These are phyloP conservation scores for Daldinia sp. DNA, from an alignment of 2,329 filamentous ascomycete species.

Conservation along the genomic window DNA sequence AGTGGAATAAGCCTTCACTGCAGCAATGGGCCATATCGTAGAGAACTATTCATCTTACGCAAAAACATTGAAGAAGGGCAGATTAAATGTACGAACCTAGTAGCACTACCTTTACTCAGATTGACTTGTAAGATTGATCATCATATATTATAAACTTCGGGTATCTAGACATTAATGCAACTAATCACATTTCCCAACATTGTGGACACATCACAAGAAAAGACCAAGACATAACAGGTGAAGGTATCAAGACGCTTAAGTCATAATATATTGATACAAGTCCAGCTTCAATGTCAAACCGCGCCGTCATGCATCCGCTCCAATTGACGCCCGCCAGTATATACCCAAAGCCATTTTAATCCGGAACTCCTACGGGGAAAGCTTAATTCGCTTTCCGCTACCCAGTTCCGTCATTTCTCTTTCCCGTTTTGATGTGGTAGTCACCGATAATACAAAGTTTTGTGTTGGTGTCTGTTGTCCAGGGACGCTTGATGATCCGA, in stretches of 20 bases:
- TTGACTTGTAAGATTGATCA: neutral
- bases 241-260: slow-evolving; percentile 30
- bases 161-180: neutral
- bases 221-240: neutral
- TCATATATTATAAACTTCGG: neutral
- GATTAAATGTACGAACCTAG: neutral
- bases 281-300: slow-evolving; percentile 36
- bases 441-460: slow-evolving; percentile 46
- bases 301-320: slow-evolving; percentile 32
- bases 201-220: slow-evolving; percentile 2
- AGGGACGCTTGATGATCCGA: slow-evolving; percentile 48
- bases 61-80: neutral
- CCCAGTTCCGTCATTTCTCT: slow-evolving; percentile 40
- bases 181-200: neutral
- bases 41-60: too few relatives aligned
- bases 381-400: slow-evolving; percentile 43
- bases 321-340: slow-evolving; percentile 30
- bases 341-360: slow-evolving; percentile 23
- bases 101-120: neutral
- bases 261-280: slow-evolving; percentile 40
- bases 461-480: slow-evolving; percentile 42
- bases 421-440: slow-evolving; percentile 40
- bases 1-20: too few relatives aligned
- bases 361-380: slow-evolving; percentile 44
- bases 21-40: too few relatives aligned